Evolutionary conservation across 2,329 filamentous ascomycete species (phyloP).

Genomic region (Pseudopithomyces maydicus): DNA sequence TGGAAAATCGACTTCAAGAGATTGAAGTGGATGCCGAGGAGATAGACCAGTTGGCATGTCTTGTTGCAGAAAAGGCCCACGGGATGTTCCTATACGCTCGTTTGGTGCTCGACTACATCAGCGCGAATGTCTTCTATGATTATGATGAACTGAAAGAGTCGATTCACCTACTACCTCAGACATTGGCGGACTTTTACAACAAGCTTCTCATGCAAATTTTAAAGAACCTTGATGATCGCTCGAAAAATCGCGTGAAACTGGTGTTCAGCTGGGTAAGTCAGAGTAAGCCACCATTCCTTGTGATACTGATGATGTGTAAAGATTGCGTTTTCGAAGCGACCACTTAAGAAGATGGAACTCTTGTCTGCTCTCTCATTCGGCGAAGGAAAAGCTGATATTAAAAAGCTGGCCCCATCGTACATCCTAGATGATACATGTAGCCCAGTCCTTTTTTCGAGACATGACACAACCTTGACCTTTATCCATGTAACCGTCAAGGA

Average conservation of each 20-base stretch:
- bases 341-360: conserved; percentile 11
- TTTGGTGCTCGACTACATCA: conserved; percentile 15
- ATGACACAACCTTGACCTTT: conserved; percentile 15
- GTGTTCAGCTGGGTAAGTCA: conserved; percentile 3
- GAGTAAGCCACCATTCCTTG: too few species aligned
- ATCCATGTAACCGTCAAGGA: conserved; percentile 22
- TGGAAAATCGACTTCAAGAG: conserved; percentile 8
- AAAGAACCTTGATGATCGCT: conserved; percentile 5
- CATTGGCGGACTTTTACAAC: conserved; percentile 6
- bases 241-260: neutral
- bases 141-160: conserved; percentile 10
- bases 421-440: conserved; percentile 16
- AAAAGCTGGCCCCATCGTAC: conserved; percentile 5
- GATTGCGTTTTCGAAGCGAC: conserved; percentile 16
- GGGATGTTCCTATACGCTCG: conserved; percentile 21
- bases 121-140: conserved; percentile 13
- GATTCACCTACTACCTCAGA: conserved; percentile 12
- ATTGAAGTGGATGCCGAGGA: conserved; percentile 10
- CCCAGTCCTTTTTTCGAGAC: conserved; percentile 17
- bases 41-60: conserved; percentile 8
- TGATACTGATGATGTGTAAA: conserved; percentile 17
- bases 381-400: conserved; percentile 7
- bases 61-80: conserved; percentile 2
- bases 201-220: conserved; percentile 1
- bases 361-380: conserved; percentile 21